These are phyloP conservation scores for Citrus australasica DNA, from an alignment of 345 rosid species.

Conservation along the genomic window DNA sequence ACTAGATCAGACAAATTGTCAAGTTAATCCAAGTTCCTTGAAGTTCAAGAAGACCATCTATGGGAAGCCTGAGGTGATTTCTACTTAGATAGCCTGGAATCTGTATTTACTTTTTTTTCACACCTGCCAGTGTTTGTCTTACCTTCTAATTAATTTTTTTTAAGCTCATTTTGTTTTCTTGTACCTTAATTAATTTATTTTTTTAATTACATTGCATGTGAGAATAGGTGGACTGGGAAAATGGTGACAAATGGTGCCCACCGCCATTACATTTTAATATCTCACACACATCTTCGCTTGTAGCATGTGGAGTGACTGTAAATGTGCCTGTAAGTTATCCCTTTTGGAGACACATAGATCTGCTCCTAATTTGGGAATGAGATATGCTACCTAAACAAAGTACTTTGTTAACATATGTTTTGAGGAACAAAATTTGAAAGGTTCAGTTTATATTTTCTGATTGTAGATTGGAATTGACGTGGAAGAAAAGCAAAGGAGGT, in stretches of 20 bases:
- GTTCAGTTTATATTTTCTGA: slow-evolving; percentile 8
- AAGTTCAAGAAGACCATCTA: slow-evolving; percentile 67
- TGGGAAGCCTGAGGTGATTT: slow-evolving; percentile 95
- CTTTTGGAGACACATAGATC: background rate
- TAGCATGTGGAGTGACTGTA: slow-evolving; percentile 80
- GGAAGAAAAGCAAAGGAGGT: slow-evolving; percentile 69
- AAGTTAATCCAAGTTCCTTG: slow-evolving; percentile 54
- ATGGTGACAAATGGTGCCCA: slow-evolving; percentile 18
- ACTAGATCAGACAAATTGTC: slow-evolving; percentile 57
- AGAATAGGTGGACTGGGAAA: slow-evolving; percentile 66
- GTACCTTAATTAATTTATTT: background rate
- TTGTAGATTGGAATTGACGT: slow-evolving; percentile 81
- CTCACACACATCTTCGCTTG: slow-evolving; percentile 78
- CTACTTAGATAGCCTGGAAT: background rate
- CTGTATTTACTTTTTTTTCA: background rate
- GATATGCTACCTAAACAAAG: background rate
- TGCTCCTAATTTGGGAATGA: background rate
- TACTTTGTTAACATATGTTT: background rate
- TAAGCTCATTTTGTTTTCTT: background rate
- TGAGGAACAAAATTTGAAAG: background rate
- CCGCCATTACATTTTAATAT: slow-evolving; percentile 72
- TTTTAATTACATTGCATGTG: background rate
- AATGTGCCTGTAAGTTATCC: slow-evolving; percentile 48
- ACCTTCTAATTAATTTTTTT: background rate
- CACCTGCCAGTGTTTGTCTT: background rate